phyloP scores from a whole-genome alignment of 176 grass and related monocot genomes.

The Aegilops sharonensis region DNA sequence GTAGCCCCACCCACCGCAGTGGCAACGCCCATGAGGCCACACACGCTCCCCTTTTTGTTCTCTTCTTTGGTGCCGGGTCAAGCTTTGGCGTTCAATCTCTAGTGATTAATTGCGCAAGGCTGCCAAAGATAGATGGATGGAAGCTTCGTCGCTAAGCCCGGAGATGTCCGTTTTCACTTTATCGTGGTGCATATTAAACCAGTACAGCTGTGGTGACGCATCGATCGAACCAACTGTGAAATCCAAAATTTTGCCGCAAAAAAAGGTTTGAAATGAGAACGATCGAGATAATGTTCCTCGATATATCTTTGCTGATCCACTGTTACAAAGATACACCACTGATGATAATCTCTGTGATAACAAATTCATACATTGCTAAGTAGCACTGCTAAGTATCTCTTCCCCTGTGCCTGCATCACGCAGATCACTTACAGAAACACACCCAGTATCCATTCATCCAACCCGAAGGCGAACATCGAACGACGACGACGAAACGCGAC shows the following conservation, averaged over 20 bases:
- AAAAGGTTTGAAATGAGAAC: neutral
- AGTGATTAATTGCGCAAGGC: neutral
- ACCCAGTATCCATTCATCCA: neutral
- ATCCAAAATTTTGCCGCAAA: neutral
- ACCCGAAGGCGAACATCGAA: neutral
- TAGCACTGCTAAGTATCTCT: no score
- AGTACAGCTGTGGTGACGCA: neutral
- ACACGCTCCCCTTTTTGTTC: neutral
- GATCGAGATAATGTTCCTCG: neutral
- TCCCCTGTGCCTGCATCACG: neutral
- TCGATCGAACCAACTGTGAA: neutral
- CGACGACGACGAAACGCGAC: neutral
- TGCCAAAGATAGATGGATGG: neutral
- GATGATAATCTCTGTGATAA: no score
- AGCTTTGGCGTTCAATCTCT: neutral
- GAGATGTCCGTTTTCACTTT: neutral
- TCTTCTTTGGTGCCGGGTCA: neutral
- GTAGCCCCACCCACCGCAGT: neutral
- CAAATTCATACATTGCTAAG: no score
- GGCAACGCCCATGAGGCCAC: neutral
- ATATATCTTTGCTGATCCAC: neutral
- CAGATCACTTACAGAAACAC: conserved; percentile 6
- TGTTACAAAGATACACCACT: neutral
- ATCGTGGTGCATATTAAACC: neutral
- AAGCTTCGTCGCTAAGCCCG: neutral